phyloP scores from a whole-genome alignment of 2,329 filamentous ascomycete genomes.

The Botrytis byssoidea region DNA sequence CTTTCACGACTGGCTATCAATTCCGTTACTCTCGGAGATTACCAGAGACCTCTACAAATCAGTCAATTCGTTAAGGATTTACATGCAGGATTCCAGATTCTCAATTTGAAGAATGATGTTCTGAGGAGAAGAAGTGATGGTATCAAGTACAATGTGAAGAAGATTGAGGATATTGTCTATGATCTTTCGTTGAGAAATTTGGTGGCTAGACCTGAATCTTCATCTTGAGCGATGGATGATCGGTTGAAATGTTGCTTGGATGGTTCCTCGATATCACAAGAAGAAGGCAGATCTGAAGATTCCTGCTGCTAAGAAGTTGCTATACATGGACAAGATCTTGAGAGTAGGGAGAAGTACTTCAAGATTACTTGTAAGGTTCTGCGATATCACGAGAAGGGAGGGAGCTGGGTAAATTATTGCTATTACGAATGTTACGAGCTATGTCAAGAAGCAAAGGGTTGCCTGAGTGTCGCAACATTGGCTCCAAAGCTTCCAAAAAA shows the following conservation, averaged over 20 bases:
- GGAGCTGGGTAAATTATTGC: neutral
- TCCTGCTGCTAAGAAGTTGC: neutral
- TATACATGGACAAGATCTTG: neutral
- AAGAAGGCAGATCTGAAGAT: neutral
- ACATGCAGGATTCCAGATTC: slow-evolving; percentile 91
- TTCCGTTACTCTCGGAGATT: slow-evolving; percentile 88
- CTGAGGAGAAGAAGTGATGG: slow-evolving; percentile 84
- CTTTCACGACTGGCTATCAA: slow-evolving; percentile 89
- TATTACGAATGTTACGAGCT: neutral
- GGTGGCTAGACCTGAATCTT: slow-evolving; percentile 48
- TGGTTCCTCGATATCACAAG: neutral
- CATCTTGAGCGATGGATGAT: slow-evolving; percentile 4
- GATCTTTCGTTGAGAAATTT: slow-evolving; percentile 86
- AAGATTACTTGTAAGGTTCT: neutral
- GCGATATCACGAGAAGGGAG: neutral
- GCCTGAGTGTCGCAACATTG: neutral
- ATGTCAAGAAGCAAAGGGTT: neutral
- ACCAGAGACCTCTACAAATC: slow-evolving; percentile 80
- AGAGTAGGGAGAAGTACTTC: neutral
- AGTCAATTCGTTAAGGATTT: slow-evolving; percentile 92
- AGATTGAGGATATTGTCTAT: slow-evolving; percentile 97
- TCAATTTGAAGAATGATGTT: slow-evolving; percentile 96
- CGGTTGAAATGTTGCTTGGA: neutral
- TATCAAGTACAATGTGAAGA: slow-evolving; percentile 97
- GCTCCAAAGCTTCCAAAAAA: neutral